Evolutionary conservation across 495 filamentous ascomycete genomes (phyloP), one percentile per base, ranked within the genome.

Genomic region (Neurospora sp.): DNA sequence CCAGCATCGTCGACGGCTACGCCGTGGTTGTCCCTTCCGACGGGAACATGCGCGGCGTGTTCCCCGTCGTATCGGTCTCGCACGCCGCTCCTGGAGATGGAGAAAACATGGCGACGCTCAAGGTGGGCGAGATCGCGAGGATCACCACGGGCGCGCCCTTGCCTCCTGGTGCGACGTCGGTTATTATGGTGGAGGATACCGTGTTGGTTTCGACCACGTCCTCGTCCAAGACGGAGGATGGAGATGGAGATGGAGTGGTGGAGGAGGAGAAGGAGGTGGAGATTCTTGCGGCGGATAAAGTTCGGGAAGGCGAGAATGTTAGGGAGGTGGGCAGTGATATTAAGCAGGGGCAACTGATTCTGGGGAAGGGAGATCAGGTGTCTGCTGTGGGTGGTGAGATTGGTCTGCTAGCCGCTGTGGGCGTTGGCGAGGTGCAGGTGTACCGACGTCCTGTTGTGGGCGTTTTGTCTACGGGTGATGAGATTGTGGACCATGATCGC

Each of bases 131-230:
- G 74, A 90, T 98, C 42, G 90, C 96, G 10, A 84, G 96, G 39
- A 97, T 98, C 75, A 98, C 96, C 2, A 99, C 96, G 0, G 96
- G 96, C 0, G 96, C 96, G 5, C 95, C 96, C 14, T 84, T 99
- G 3, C 96, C 96, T 5, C 89, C 90, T 0, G 93, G 94, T 5
- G 93, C 96, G 14, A 97, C 92, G 46, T 90, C 94, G 4, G 95
- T 98, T 18, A 92, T 97, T 27, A 99, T 98, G 96, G 96, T 98
- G 3, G 96, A 99, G 83, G 96, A 98, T 77, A 98, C 96, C 0
- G 82, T 89, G 2, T 81, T 98, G 12, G 89, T 85, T 46, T 88
- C 86, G 4, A 87, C 97, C 46, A 88, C 86, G 4, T 86, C n/a
- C n/a, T n/a, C 97, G 73, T 96, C 98, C 81, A 95, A 98, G 82